Percentiles rank a stretch among this genome's conserved stretches.
Evolutionary conservation across 176 grass and related monocot species (phyloP).

Genomic region (Pontederia paniculata): DNA sequence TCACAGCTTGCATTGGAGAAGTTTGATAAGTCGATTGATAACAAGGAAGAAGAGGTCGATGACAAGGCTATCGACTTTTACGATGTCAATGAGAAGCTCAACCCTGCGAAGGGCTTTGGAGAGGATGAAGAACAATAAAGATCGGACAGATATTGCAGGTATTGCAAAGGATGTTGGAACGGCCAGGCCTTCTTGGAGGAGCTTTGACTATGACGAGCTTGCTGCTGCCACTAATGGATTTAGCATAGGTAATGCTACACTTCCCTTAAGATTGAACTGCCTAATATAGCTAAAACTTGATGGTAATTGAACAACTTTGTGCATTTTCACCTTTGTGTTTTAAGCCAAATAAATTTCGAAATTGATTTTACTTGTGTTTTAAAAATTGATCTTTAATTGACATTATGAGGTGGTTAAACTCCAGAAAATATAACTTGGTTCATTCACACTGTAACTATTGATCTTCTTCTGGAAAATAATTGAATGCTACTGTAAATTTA

Average conservation of each 20-base stretch:
- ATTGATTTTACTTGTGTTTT: too few relatives aligned
- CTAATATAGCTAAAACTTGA: background rate
- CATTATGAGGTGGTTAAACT: too few relatives aligned
- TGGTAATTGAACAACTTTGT: too few relatives aligned
- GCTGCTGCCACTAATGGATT: constrained; percentile 67
- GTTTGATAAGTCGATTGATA: constrained; percentile 58
- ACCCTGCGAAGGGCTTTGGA: constrained; percentile 50
- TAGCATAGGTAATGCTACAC: constrained; percentile 48
- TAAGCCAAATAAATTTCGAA: too few relatives aligned
- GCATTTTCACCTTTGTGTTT: too few relatives aligned
- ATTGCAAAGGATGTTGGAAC: constrained; percentile 50
- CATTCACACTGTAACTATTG: too few relatives aligned
- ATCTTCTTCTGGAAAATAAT: too few relatives aligned
- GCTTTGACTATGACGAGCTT: constrained; percentile 75
- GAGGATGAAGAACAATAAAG: constrained; percentile 42
- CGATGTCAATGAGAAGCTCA: constrained; percentile 32
- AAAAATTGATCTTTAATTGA: too few relatives aligned
- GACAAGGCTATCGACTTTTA: constrained; percentile 50
- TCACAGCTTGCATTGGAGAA: constrained; percentile 56
- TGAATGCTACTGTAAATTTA: too few relatives aligned
- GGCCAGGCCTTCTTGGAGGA: constrained; percentile 86
- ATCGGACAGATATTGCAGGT: constrained; percentile 29
- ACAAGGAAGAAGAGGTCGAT: constrained; percentile 67
- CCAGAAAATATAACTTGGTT: too few relatives aligned
- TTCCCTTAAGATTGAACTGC: background rate